Percentiles rank a stretch among this genome's conserved stretches.
phyloP scores from a whole-genome alignment of 1,284 basidiomycete species.

The Naganishia albida region DNA sequence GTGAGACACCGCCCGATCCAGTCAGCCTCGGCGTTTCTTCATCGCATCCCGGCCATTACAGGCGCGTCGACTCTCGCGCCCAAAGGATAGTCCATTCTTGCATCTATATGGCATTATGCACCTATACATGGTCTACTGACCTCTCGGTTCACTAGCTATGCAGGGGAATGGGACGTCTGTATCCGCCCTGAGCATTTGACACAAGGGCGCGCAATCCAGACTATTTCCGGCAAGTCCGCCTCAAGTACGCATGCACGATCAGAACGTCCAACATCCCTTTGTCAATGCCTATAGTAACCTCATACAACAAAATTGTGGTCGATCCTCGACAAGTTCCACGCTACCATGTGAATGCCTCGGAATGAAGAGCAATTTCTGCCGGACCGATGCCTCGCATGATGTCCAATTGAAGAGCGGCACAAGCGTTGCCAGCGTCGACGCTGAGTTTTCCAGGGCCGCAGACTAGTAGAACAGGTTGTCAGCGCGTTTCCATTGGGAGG shows the following conservation, averaged over 20 bases:
- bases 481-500: neutral
- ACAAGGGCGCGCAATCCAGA: too few species aligned
- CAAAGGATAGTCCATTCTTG: too few species aligned
- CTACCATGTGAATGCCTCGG: constrained; percentile 24
- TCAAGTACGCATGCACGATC: too few species aligned
- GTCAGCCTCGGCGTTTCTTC: constrained; percentile 24
- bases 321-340: too few species aligned
- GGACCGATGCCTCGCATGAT: constrained; percentile 13
- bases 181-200: too few species aligned
- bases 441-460: constrained; percentile 22
- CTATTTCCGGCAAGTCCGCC: too few species aligned
- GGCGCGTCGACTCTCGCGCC: neutral
- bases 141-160: too few species aligned
- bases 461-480: neutral
- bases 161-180: too few species aligned
- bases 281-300: neutral
- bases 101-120: too few species aligned
- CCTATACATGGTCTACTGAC: too few species aligned
- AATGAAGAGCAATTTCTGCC: constrained; percentile 15
- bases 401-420: constrained; percentile 9
- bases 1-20: constrained; percentile 15
- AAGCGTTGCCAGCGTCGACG: constrained; percentile 10
- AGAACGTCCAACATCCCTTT: neutral
- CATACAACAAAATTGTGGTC: neutral
- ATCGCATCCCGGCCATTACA: neutral